A percentile compares a stretch with the other conserved stretches of the same genome.
Conservation (phyloP, 2,329 filamentous ascomycete genomes). For the Emydomyces testavorans region DNA sequence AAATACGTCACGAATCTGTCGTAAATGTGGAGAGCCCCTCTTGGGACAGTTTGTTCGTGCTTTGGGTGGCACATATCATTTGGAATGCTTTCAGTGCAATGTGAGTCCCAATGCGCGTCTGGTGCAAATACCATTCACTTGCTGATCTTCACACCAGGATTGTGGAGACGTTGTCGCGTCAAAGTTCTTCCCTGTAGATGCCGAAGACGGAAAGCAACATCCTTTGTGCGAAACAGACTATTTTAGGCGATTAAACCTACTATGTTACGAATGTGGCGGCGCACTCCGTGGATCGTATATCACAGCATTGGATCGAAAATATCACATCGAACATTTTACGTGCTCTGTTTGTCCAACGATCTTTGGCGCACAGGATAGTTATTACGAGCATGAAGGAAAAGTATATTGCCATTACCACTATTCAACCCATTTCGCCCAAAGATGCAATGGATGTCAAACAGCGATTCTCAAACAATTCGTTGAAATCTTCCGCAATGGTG, state of each 20-base stretch:
- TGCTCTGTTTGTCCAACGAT: conserved; percentile 94
- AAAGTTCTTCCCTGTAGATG: conserved; percentile 96
- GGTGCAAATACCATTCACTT: not conserved
- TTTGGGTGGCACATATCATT: conserved; percentile 82
- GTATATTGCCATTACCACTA: conserved; percentile 99
- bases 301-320: conserved; percentile 92
- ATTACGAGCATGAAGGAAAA: conserved; percentile 92
- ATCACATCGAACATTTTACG: conserved; percentile 98
- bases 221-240: conserved; percentile 97
- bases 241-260: conserved; percentile 77
- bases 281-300: conserved; percentile 95
- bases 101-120: conserved; percentile 43
- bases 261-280: conserved; percentile 85
- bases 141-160: conserved; percentile 48
- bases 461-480: conserved; percentile 98
- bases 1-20: conserved; percentile 47
- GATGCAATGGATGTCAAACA: conserved; percentile 92
- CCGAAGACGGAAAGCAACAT: conserved; percentile 80
- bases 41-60: conserved; percentile 95
- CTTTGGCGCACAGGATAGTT: conserved; percentile 97
- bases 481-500: conserved; percentile 93
- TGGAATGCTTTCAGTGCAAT: conserved; percentile 95
- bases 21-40: conserved; percentile 77
- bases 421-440: conserved; percentile 90
- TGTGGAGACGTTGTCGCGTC: conserved; percentile 94